phyloP scores from a whole-genome alignment of 768 basidiomycete genomes.

The Leccinum broughii region DNA sequence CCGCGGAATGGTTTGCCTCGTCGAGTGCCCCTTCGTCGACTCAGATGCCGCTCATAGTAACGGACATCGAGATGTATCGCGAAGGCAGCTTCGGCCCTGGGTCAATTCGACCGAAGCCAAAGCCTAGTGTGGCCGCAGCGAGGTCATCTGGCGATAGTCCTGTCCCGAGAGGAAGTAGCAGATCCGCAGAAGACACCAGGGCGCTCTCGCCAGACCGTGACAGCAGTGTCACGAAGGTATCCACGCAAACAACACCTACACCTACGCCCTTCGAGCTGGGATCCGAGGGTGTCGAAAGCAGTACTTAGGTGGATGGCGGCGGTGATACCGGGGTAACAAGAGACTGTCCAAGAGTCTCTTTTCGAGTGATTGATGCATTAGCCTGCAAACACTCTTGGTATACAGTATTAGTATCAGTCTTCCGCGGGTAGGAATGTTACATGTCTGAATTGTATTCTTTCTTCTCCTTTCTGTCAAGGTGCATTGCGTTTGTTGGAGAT shows the following conservation, averaged over 20 bases:
- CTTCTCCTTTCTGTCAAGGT: not conserved
- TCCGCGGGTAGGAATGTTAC: slow-evolving; percentile 4
- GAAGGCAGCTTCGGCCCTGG: slow-evolving; percentile 13
- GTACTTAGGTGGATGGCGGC: slow-evolving; percentile 1
- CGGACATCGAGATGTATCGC: slow-evolving; percentile 31
- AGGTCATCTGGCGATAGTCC: slow-evolving; percentile 1
- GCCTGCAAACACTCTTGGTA: not conserved
- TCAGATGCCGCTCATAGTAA: slow-evolving; percentile 15
- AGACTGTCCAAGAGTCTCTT: not conserved
- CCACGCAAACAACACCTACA: slow-evolving; percentile 36
- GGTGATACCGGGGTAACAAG: slow-evolving; percentile 21
- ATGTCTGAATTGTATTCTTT: slow-evolving; percentile 2
- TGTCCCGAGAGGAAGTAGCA: not conserved
- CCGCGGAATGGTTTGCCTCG: slow-evolving; percentile 34
- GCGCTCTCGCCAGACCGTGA: not conserved
- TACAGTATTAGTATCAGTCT: slow-evolving; percentile 17
- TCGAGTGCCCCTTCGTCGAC: slow-evolving; percentile 16
- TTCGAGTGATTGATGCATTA: not conserved
- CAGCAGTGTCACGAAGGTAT: slow-evolving; percentile 41
- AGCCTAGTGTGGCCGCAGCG: not conserved
- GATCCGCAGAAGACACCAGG: slow-evolving; percentile 9
- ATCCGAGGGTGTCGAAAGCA: slow-evolving; percentile 22
- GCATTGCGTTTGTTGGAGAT: slow-evolving; percentile 1
- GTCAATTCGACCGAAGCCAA: not conserved
- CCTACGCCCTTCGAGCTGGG: slow-evolving; percentile 26